A percentile compares a stretch with the other conserved stretches of the same genome.
Conservation (phyloP, 1,284 basidiomycete species). For the Coniferiporia sulphurascens region DNA sequence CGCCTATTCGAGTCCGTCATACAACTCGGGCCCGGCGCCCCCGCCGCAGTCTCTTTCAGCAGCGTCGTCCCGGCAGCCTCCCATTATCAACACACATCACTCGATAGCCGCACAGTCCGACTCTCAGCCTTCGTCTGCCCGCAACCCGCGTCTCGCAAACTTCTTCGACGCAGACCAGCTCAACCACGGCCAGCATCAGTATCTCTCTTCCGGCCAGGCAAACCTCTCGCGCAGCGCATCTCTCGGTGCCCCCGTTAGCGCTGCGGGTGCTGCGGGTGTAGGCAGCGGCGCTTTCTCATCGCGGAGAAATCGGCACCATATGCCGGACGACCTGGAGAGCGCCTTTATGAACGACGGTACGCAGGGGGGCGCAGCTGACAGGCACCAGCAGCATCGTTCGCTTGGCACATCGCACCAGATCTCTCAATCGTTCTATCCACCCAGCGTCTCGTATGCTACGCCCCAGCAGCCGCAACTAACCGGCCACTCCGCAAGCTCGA, state of each 20-base stretch:
- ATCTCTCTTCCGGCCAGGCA: constrained; percentile 45
- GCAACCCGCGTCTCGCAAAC: constrained; percentile 59
- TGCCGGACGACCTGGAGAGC: constrained; percentile 65
- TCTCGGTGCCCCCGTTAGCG: constrained; percentile 38
- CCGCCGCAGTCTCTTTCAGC: constrained; percentile 31
- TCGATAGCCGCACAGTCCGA: constrained; percentile 29
- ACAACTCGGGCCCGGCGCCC: constrained; percentile 39
- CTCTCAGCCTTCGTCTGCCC: constrained; percentile 34
- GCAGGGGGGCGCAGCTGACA: constrained; percentile 1
- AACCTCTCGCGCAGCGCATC: constrained; percentile 64
- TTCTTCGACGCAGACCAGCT: constrained; percentile 58
- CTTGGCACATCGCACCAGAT: constrained; percentile 20
- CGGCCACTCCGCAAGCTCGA: constrained; percentile 33
- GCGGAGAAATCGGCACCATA: constrained; percentile 51
- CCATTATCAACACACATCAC: constrained; percentile 29
- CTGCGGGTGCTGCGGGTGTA: constrained; percentile 32
- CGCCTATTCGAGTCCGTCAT: constrained; percentile 39
- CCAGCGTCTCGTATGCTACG: constrained; percentile 49
- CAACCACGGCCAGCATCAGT: constrained; percentile 41
- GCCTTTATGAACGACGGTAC: constrained; percentile 40
- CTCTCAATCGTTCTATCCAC: constrained; percentile 49
- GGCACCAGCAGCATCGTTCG: constrained; percentile 16
- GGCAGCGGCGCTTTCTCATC: constrained; percentile 25
- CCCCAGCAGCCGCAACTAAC: constrained; percentile 18
- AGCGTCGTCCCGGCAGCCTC: constrained; percentile 21